Conservation (phyloP, 2,329 filamentous ascomycete species). For the Drechslerella dactyloides region DNA sequence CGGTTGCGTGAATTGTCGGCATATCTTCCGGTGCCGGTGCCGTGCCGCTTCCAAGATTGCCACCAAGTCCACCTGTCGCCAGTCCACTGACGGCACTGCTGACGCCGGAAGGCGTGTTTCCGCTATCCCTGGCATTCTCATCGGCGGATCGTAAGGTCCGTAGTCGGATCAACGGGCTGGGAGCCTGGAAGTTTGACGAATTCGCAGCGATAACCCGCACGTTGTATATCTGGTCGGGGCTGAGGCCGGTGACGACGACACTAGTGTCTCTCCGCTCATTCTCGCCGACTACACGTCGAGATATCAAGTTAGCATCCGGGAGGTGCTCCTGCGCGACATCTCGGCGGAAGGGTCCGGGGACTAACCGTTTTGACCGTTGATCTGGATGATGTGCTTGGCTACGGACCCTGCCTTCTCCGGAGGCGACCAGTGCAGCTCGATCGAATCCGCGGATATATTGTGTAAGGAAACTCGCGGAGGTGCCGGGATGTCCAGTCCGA, state of each 20-base stretch:
- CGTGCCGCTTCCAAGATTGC: slow-evolving; percentile 24
- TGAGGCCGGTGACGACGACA: slow-evolving; percentile 87
- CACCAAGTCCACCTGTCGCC: slow-evolving; percentile 29
- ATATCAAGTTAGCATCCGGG: neutral
- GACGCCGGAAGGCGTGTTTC: slow-evolving; percentile 56
- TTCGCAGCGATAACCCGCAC: slow-evolving; percentile 91
- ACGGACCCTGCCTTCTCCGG: slow-evolving; percentile 72
- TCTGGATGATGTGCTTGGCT: slow-evolving; percentile 85
- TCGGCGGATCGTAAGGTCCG: slow-evolving; percentile 71
- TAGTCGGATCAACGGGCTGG: slow-evolving; percentile 82
- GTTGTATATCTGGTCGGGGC: slow-evolving; percentile 88
- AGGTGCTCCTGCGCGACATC: neutral
- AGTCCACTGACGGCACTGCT: slow-evolving; percentile 20
- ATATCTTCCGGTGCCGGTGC: slow-evolving; percentile 52
- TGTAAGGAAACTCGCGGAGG: slow-evolving; percentile 88
- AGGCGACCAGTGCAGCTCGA: slow-evolving; percentile 88
- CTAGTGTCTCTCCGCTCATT: slow-evolving; percentile 75
- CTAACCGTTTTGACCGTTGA: slow-evolving; percentile 89
- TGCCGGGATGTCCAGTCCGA: slow-evolving; percentile 92
- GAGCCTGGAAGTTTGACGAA: slow-evolving; percentile 87
- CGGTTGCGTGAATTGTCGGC: slow-evolving; percentile 52
- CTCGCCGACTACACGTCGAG: slow-evolving; percentile 73
- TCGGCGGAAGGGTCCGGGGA: slow-evolving; percentile 14
- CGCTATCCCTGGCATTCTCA: slow-evolving; percentile 25
- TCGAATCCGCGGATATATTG: slow-evolving; percentile 83